Evolutionary conservation across 2,329 filamentous ascomycete species (phyloP).

Genomic region (Albophoma yamanashiensis): DNA sequence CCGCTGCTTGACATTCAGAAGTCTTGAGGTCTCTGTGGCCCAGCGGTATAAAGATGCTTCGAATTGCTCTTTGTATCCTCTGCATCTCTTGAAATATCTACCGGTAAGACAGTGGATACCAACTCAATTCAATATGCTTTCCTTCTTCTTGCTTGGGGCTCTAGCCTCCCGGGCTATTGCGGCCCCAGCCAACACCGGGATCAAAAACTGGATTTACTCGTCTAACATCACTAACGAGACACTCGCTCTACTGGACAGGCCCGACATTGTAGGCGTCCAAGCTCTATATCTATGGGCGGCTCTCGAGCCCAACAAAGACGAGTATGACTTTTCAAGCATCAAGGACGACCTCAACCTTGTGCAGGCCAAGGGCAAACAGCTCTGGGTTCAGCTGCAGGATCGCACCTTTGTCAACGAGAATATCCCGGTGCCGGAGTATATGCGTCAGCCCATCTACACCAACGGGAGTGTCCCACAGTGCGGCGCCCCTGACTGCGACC

Average conservation of each 20-base stretch:
- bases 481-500: constrained; percentile 6
- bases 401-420: constrained; percentile 4
- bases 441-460: constrained; percentile 7
- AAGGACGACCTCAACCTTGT: constrained; percentile 18
- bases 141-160: neutral
- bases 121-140: neutral
- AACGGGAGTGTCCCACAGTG: constrained; percentile 10
- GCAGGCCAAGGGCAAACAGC: constrained; percentile 8
- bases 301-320: neutral
- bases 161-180: neutral
- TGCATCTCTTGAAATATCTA: too few species aligned
- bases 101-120: too few species aligned
- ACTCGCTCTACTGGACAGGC: neutral
- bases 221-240: neutral
- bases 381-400: constrained; percentile 12
- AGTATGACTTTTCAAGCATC: neutral
- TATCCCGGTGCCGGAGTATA: constrained; percentile 8
- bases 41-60: neutral
- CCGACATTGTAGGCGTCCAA: neutral
- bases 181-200: neutral
- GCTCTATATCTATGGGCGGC: neutral
- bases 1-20: neutral
- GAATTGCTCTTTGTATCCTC: neutral
- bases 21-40: neutral
- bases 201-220: neutral